Evolutionary conservation across 140 eudicot genomes (phyloP).

Genomic region (Stevia rebaudiana): DNA sequence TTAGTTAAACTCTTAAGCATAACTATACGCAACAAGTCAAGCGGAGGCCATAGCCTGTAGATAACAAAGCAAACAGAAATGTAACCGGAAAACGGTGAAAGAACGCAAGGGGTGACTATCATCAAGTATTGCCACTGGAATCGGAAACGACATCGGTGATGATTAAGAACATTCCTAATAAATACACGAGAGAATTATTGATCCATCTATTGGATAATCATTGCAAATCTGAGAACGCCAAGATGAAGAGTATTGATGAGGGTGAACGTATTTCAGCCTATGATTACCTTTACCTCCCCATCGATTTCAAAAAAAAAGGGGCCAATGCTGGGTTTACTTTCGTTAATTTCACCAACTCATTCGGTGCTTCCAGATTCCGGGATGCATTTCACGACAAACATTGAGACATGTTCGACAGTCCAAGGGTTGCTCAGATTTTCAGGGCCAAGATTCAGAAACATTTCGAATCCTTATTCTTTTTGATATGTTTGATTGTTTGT

Average conservation of each 20-base stretch:
- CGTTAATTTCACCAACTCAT: slow-evolving; percentile 53
- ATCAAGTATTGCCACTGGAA: slow-evolving; percentile 2
- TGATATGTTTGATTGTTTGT: no score
- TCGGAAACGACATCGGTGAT: slow-evolving; percentile 11
- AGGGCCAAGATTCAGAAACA: slow-evolving; percentile 54
- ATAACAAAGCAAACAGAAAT: not conserved
- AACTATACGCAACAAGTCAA: no score
- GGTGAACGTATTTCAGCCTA: slow-evolving; percentile 24
- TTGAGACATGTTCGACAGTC: slow-evolving; percentile 29
- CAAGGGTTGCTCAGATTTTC: slow-evolving; percentile 34
- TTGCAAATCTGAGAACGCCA: slow-evolving; percentile 12
- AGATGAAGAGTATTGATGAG: not conserved
- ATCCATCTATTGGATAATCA: slow-evolving; percentile 23
- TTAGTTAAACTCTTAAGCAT: no score
- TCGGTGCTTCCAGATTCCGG: slow-evolving; percentile 31
- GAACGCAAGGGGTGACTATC: slow-evolving; percentile 1
- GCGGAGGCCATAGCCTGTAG: no score
- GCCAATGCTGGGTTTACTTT: slow-evolving; percentile 47
- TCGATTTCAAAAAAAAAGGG: slow-evolving; percentile 48
- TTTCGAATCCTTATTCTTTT: no score
- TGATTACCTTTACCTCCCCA: slow-evolving; percentile 66
- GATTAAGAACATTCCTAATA: slow-evolving; percentile 26
- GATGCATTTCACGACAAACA: slow-evolving; percentile 4
- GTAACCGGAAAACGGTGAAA: slow-evolving; percentile 9
- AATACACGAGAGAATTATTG: slow-evolving; percentile 22